Evolutionary conservation across 306 rosid species (phyloP).

Genomic region (Lathyrus sativus): DNA sequence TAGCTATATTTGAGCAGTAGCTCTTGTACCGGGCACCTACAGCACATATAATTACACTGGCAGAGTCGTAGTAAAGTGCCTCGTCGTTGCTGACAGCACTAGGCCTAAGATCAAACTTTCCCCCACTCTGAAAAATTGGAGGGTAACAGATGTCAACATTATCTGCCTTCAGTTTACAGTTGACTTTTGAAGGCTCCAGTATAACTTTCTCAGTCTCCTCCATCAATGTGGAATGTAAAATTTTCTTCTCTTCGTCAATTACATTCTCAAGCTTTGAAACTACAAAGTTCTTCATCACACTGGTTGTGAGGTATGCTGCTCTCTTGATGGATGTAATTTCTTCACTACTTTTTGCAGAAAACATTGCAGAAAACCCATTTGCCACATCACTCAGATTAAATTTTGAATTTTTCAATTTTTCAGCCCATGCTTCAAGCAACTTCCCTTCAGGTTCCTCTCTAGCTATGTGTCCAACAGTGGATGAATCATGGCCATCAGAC

Average conservation of each 20-base stretch:
- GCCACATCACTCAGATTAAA: constrained; percentile 66
- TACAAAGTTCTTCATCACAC: constrained; percentile 78
- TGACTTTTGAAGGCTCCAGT: constrained; percentile 74
- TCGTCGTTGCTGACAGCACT: constrained; percentile 97
- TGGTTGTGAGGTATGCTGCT: constrained; percentile 77
- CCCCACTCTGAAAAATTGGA: constrained; percentile 95
- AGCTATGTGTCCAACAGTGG: constrained; percentile 70
- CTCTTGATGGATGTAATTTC: constrained; percentile 76
- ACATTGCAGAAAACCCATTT: constrained; percentile 73
- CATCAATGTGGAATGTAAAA: constrained; percentile 82
- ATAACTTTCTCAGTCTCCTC: constrained; percentile 92
- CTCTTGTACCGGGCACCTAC: constrained; percentile 91
- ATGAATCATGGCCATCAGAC: constrained; percentile 55
- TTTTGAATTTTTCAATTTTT: constrained; percentile 58
- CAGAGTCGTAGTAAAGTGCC: constrained; percentile 74
- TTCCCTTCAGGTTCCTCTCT: constrained; percentile 93
- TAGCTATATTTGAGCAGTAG: constrained; percentile 86
- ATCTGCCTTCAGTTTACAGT: constrained; percentile 71
- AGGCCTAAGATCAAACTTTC: constrained; percentile 87
- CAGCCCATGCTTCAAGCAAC: constrained; percentile 75
- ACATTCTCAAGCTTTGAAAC: constrained; percentile 86
- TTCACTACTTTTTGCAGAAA: constrained; percentile 65
- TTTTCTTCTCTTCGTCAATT: constrained; percentile 89
- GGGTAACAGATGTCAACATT: constrained; percentile 97
- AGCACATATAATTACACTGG: constrained; percentile 89